Evolutionary conservation across 2,329 filamentous ascomycete species (phyloP).

Genomic region (Trichophyton rubrum): DNA sequence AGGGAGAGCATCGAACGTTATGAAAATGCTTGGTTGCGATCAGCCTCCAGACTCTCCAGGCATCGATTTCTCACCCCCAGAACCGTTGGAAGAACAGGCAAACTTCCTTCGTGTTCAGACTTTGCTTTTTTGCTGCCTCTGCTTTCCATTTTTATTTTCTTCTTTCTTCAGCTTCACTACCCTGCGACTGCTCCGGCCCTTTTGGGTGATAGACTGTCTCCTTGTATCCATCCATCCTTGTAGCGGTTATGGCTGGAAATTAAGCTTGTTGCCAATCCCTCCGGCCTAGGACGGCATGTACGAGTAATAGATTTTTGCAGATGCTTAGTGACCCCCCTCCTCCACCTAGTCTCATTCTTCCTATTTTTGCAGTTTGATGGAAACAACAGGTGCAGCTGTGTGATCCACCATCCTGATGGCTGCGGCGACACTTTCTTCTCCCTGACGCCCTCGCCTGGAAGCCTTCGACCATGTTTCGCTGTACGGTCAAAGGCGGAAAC

Average conservation of each 20-base stretch:
- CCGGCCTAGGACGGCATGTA: slow-evolving; percentile 3
- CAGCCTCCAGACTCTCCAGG: not conserved
- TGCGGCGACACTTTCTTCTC: not conserved
- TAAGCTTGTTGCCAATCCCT: not conserved
- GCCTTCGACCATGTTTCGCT: slow-evolving; percentile 2
- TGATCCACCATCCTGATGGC: slow-evolving; percentile 3
- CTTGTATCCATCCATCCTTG: not conserved
- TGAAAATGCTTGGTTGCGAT: not conserved
- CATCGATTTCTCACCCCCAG: not conserved
- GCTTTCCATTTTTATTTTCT: not conserved
- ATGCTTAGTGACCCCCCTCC: not conserved
- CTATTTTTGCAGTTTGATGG: not conserved
- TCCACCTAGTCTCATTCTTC: not conserved
- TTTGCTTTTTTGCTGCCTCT: not conserved
- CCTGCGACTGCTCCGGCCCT: not conserved
- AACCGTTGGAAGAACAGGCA: not conserved
- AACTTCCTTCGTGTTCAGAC: not conserved
- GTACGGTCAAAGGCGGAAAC: slow-evolving; percentile 4
- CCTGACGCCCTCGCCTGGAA: not conserved
- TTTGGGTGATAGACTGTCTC: not conserved
- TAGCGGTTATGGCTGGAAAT: slow-evolving; percentile 5
- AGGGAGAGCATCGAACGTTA: not conserved
- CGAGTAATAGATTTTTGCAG: not conserved
- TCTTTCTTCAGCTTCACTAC: not conserved
- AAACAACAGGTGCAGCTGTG: not conserved